Conservation (phyloP, 2,329 filamentous ascomycete species). For the Paraconiothyrium sp. region DNA sequence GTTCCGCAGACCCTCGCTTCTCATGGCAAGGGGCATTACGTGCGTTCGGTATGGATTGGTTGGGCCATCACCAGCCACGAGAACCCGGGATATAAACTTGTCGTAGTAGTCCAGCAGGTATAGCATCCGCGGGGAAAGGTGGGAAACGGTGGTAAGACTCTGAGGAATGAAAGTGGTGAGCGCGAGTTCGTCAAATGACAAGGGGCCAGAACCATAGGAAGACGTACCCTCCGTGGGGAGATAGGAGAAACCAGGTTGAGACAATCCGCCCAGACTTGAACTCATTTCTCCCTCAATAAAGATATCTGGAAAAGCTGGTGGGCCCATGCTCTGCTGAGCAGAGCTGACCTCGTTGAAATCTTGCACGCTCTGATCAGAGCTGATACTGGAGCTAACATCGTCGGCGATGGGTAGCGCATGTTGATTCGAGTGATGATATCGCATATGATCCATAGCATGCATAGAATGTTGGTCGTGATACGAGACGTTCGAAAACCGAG, state of each 20-base stretch:
- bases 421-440: constrained; percentile 46
- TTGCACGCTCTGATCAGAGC: constrained; percentile 57
- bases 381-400: constrained; percentile 57
- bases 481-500: constrained; percentile 42
- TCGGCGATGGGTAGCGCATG: constrained; percentile 50
- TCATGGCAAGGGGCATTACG: constrained; percentile 78
- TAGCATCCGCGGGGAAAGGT: constrained; percentile 78
- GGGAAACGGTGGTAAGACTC: constrained; percentile 62
- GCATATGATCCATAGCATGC: constrained; percentile 50
- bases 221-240: constrained; percentile 53
- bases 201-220: constrained; percentile 51
- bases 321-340: constrained; percentile 45
- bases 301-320: constrained; percentile 49
- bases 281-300: constrained; percentile 51
- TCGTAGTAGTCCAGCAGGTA: constrained; percentile 95
- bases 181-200: constrained; percentile 49
- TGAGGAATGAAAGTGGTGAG: constrained; percentile 54
- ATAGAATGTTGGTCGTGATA: constrained; percentile 47
- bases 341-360: constrained; percentile 54
- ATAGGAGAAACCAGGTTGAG: constrained; percentile 51
- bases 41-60: constrained; percentile 85
- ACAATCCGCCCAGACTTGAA: constrained; percentile 48
- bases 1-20: constrained; percentile 86
- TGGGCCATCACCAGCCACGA: constrained; percentile 89
- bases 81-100: constrained; percentile 88